phyloP scores from a whole-genome alignment of 73 alveolate species.

The Blepharisma japonicum region DNA sequence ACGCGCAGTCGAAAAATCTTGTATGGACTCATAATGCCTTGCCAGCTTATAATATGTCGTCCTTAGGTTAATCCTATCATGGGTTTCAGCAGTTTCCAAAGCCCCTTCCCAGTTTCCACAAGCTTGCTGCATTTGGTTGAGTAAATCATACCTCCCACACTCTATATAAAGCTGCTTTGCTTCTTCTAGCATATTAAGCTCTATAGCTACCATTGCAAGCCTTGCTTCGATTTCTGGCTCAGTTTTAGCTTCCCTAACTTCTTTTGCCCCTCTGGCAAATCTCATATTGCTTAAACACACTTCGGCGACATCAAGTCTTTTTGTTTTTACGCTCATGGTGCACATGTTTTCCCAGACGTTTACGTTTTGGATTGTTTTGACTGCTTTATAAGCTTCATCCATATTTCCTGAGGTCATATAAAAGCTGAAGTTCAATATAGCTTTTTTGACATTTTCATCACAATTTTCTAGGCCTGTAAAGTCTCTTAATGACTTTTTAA shows the following conservation, averaged over 20 bases:
- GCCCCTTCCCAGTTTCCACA: slow-evolving; percentile 97
- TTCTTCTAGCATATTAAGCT: slow-evolving; percentile 92
- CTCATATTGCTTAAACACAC: slow-evolving; percentile 98
- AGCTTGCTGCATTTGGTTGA: slow-evolving; percentile 82
- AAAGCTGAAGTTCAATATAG: slow-evolving; percentile 91
- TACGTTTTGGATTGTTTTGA: slow-evolving; percentile 87
- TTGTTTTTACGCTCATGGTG: slow-evolving; percentile 95
- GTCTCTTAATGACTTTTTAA: slow-evolving; percentile 80
- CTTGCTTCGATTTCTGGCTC: slow-evolving; percentile 95
- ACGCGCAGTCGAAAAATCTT: slow-evolving; percentile 83
- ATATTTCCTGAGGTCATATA: slow-evolving; percentile 90
- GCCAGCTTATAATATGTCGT: slow-evolving; percentile 93
- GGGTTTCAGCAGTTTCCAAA: slow-evolving; percentile 87
- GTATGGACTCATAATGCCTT: slow-evolving; percentile 82
- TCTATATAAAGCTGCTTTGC: slow-evolving; percentile 89
- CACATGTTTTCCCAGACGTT: slow-evolving; percentile 98
- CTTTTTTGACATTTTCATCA: slow-evolving; percentile 87
- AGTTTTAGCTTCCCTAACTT: slow-evolving; percentile 95
- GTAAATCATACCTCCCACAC: slow-evolving; percentile 91
- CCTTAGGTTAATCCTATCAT: slow-evolving; percentile 90
- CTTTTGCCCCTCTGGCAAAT: slow-evolving; percentile 97
- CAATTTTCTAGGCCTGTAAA: slow-evolving; percentile 90
- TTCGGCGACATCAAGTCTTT: slow-evolving; percentile 96
- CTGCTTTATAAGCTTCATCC: slow-evolving; percentile 97
- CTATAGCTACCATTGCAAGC: slow-evolving; percentile 97